A percentile compares a stretch with the other conserved stretches of the same genome.
phyloP scores from a whole-genome alignment of 192 early-diverging fungal species.

The Mortierella alpina region DNA sequence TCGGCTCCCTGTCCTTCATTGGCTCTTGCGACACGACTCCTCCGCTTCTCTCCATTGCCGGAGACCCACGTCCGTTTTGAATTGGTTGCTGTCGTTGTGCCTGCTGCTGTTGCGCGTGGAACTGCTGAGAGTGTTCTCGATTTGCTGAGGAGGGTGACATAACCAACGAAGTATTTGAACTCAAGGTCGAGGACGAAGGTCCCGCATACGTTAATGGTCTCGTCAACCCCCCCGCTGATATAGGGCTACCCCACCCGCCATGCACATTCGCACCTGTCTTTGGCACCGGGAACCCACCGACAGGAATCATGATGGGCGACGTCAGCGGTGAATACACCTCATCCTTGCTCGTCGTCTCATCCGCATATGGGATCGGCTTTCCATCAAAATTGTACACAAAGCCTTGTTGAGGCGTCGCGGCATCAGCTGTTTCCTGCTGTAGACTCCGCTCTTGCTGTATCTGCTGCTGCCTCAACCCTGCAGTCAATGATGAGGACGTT shows the following conservation, averaged over 20 bases:
- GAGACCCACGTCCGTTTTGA: background rate
- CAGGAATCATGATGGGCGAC: conserved; percentile 42
- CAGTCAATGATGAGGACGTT: background rate
- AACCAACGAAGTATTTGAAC: conserved; percentile 19
- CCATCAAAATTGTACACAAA: conserved; percentile 17
- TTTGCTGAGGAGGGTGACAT: conserved; percentile 18
- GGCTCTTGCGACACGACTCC: background rate
- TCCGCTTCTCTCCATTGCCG: conserved; percentile 2
- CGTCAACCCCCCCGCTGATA: conserved; percentile 19
- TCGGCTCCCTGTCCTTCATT: conserved; percentile 18
- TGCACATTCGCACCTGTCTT: background rate
- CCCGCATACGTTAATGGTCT: conserved; percentile 36
- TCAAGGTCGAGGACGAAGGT: conserved; percentile 6
- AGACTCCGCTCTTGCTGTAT: background rate
- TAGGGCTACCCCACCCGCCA: conserved; percentile 28
- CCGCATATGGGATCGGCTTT: conserved; percentile 29
- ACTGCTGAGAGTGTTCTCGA: conserved; percentile 1
- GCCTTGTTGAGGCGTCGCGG: background rate
- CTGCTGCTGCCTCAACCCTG: conserved; percentile 7
- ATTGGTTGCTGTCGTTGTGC: background rate
- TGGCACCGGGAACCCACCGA: conserved; percentile 31
- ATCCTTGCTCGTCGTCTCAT: conserved; percentile 46
- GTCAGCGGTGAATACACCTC: conserved; percentile 48
- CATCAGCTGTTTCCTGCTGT: background rate
- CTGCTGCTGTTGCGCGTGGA: conserved; percentile 1